Base-by-base conservation (phyloP, 768 basidiomycete species). In the Bullera alba region DNA sequence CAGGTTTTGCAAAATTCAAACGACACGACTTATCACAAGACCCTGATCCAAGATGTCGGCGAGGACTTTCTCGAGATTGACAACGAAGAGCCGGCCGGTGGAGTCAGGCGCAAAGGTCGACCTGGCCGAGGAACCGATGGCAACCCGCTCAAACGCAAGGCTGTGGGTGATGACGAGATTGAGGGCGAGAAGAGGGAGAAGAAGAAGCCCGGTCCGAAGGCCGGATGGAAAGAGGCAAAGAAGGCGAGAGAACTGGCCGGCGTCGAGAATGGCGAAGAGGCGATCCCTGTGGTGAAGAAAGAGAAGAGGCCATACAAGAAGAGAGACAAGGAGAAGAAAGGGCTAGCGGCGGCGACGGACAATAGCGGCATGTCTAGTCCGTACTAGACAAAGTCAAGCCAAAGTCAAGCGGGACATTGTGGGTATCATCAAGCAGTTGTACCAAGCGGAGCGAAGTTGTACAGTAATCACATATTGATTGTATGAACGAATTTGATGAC, bases 201-300 rank as follows among this genome's bases (percentile, higher is more conserved):
- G 48, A 54, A 46, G 48, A 61, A 61, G 36, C 63, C 63, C 8
- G 63, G 63, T 21, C 63, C 63, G 10, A 54, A 53, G 46, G 58
- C 54, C 30, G 63, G 63, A 3, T 65, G 63, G 63, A 65, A 65
- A 42, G 28, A 7, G 14, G 42, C n/a, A 10, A 19, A n/a, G 42
- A 25, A 28, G 23, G 45, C 45, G 32, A 26, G n/a, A 22, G 47
- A 15, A 21, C 23, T 21, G 21, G 42, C 37, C 23, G 42, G 42
- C 12, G 14, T 22, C 12, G 14, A 28, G 47, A 28, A 10, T 7
- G 2, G 19, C 22, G 26, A 3, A 17, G 36, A 38, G 36, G 2
- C 14, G 28, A 38, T 12, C 21, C 32, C 17, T 10, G 26, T 2
- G 26, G 8, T 12, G 27, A 28, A 15, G 32, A 37, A 48, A 39